phyloP scores from a whole-genome alignment of 1,284 basidiomycete species.

The Wallemia mellicola region DNA sequence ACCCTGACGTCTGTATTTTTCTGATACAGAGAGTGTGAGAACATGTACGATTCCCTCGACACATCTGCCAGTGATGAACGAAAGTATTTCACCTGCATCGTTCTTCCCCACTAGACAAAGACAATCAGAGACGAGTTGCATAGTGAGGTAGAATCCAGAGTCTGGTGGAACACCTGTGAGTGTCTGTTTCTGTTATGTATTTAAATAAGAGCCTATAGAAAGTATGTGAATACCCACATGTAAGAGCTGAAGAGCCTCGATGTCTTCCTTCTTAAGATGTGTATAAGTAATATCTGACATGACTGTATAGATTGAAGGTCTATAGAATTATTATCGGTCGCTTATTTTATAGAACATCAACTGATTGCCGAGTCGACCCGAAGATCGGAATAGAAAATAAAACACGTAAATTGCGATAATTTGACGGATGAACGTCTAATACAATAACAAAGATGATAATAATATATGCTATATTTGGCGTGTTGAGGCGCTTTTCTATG shows the following conservation, averaged over 20 bases:
- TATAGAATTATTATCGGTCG: too few species aligned
- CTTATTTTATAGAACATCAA: too few species aligned
- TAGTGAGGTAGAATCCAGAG: neutral
- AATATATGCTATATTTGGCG: neutral
- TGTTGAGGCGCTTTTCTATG: neutral
- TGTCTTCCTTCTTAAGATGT: neutral
- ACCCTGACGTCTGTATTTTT: neutral
- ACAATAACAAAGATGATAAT: neutral
- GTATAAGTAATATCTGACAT: neutral
- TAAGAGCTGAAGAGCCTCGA: neutral
- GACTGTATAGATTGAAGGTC: neutral
- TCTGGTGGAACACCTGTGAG: neutral
- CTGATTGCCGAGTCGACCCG: neutral
- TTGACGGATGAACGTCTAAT: neutral
- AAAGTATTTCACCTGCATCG: neutral
- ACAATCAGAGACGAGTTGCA: neutral
- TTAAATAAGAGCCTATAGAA: neutral
- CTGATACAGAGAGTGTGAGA: neutral
- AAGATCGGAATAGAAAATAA: neutral
- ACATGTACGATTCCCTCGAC: neutral
- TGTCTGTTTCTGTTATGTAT: neutral
- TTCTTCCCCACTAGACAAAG: neutral
- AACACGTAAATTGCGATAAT: neutral
- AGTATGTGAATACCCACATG: neutral
- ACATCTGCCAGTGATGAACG: neutral